These are phyloP conservation scores for Wickerhamiella vanderwaltii DNA, from an alignment of 805 yeast species.

Conservation along the genomic window DNA sequence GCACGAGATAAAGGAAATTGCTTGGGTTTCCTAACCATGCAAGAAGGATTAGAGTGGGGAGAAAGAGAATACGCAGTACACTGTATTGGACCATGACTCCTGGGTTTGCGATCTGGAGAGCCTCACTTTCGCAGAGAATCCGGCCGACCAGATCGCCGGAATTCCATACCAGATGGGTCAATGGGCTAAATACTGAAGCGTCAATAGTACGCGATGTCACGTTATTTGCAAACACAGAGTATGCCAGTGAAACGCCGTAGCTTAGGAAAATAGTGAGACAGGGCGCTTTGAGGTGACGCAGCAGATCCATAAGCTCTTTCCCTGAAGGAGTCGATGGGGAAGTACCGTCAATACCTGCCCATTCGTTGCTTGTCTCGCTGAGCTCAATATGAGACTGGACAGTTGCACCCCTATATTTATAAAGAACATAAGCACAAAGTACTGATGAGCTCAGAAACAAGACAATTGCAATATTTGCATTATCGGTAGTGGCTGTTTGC, in stretches of 20 bases:
- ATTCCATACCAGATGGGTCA: slow-evolving; percentile 79
- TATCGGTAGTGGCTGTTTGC: neutral
- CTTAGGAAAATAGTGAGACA: slow-evolving; percentile 61
- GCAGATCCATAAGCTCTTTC: neutral
- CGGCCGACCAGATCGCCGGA: slow-evolving; percentile 78
- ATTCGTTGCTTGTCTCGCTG: slow-evolving; percentile 12
- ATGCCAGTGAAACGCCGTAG: slow-evolving; percentile 60
- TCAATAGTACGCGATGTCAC: slow-evolving; percentile 40
- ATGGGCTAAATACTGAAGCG: slow-evolving; percentile 47
- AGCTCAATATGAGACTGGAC: slow-evolving; percentile 13
- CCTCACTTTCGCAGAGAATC: slow-evolving; percentile 40
- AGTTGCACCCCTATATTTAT: slow-evolving; percentile 11
- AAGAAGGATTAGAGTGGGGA: slow-evolving; percentile 64
- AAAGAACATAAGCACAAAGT: slow-evolving; percentile 13
- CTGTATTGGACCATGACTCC: slow-evolving; percentile 42
- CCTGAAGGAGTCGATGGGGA: neutral
- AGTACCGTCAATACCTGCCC: neutral
- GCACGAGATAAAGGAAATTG: slow-evolving; percentile 40
- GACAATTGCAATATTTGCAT: slow-evolving; percentile 32
- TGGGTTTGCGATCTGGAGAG: slow-evolving; percentile 35
- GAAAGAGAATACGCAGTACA: slow-evolving; percentile 38
- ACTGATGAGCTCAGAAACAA: slow-evolving; percentile 23
- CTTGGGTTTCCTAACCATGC: slow-evolving; percentile 37
- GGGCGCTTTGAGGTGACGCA: slow-evolving; percentile 37
- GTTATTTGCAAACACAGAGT: slow-evolving; percentile 81